Conservation (phyloP, 768 basidiomycete genomes). For the Mrakia hoshinonis region DNA sequence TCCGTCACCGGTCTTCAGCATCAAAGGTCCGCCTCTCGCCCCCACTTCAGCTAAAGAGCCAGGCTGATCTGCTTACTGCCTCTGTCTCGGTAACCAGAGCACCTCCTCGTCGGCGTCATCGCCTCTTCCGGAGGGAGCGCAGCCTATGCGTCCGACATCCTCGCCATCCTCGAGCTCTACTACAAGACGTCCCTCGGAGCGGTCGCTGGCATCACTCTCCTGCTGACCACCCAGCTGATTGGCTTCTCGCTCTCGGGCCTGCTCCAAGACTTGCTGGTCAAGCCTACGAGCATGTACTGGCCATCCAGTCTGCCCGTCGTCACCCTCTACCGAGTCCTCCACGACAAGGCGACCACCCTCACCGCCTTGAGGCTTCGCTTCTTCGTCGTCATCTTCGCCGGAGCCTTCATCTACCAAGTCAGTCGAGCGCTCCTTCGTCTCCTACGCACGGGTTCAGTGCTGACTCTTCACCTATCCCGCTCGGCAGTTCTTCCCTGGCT, state of each 20-base stretch:
- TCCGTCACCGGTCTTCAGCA: conserved; percentile 37
- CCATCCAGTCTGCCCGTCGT: conserved; percentile 39
- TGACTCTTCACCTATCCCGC: conserved; percentile 25
- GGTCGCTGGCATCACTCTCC: conserved; percentile 36
- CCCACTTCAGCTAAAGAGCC: not conserved
- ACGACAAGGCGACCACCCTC: conserved; percentile 32
- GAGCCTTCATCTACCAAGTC: conserved; percentile 31
- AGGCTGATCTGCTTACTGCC: conserved; percentile 32
- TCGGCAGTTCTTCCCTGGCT: conserved; percentile 40
- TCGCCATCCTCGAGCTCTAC: conserved; percentile 42
- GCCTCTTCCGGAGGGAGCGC: conserved; percentile 19
- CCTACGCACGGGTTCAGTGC: not conserved
- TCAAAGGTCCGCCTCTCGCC: conserved; percentile 30
- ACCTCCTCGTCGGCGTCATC: conserved; percentile 36
- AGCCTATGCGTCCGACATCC: conserved; percentile 42
- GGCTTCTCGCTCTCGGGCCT: conserved; percentile 42
- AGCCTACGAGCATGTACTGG: conserved; percentile 35
- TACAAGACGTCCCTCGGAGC: conserved; percentile 37
- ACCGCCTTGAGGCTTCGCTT: conserved; percentile 33
- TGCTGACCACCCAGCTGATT: conserved; percentile 42
- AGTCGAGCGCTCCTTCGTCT: conserved; percentile 25
- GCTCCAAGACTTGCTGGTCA: conserved; percentile 39
- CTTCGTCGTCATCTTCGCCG: conserved; percentile 30
- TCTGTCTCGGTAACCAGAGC: conserved; percentile 10
- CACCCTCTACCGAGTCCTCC: conserved; percentile 41